phyloP scores from a whole-genome alignment of 2,329 filamentous ascomycete species.

The Aspergillus latus region DNA sequence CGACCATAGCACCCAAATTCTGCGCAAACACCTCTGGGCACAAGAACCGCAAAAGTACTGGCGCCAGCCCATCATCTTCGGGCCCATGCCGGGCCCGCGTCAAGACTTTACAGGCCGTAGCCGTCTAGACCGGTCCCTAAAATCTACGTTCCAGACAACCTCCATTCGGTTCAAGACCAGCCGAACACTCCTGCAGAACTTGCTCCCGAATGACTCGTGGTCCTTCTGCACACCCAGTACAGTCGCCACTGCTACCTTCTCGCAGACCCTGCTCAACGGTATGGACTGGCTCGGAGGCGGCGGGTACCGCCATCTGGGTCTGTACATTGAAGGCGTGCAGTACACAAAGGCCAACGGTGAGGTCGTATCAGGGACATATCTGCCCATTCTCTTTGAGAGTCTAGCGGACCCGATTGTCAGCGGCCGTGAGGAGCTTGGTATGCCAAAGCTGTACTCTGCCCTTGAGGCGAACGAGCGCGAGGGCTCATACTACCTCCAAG shows the following conservation, averaged over 20 bases:
- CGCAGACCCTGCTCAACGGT: conserved; percentile 46
- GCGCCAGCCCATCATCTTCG: conserved; percentile 50
- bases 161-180: conserved; percentile 54
- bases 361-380: conserved; percentile 52
- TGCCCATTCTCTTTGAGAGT: conserved; percentile 60
- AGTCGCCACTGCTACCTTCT: conserved; percentile 46
- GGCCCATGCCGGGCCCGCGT: conserved; percentile 49
- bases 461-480: conserved; percentile 46
- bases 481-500: conserved; percentile 42
- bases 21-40: conserved; percentile 49
- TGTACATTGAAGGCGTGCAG: conserved; percentile 63
- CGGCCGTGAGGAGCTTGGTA: conserved; percentile 61
- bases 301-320: conserved; percentile 59
- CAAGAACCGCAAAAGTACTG: conserved; percentile 45
- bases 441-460: conserved; percentile 59
- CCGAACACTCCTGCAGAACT: conserved; percentile 50
- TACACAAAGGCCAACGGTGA: conserved; percentile 54
- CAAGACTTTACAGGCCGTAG: conserved; percentile 32
- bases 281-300: conserved; percentile 63
- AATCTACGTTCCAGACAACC: conserved; percentile 46
- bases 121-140: conserved; percentile 25
- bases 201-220: conserved; percentile 47
- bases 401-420: conserved; percentile 61
- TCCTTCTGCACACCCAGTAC: conserved; percentile 48
- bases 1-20: conserved; percentile 52